Evolutionary conservation across 495 filamentous ascomycete genomes (phyloP), one percentile per base, ranked within the genome.

Genomic region (Lasiosphaeris hirsuta): DNA sequence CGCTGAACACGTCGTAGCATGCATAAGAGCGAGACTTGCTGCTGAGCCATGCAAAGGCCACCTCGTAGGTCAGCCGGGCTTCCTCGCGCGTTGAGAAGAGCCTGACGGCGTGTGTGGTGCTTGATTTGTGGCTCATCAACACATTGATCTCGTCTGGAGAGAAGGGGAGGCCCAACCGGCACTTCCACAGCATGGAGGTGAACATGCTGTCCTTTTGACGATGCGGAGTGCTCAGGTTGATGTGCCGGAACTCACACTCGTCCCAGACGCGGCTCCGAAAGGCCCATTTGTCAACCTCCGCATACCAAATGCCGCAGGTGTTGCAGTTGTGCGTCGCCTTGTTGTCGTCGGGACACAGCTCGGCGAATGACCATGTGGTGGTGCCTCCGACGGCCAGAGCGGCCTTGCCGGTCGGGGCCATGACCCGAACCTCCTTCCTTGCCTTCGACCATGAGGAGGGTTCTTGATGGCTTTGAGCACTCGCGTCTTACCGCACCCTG

Each of bases 1-100:
- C 67, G 0, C 55, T 7, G 35, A 97, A 92, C 63, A 90, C 84
- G 41, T 83, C 74, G 7, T 86, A 83, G 15, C 89, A 96, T 7
- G 85, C 84, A 63, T 92, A 97, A 18, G 81, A 79, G 49, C 49
- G 62, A 0, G 58, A 58, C 6, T 62, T 37, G 0, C 58, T 65
- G 39, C 74, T 67, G 2, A 84, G 64, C 9, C 51, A 59, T 1
- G 64, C 57, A 45, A 79, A 75, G 8, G 69, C 66, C 30, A 46
- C 54, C 8, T 66, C 60, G 61, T 83, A 79, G 33, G 75, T 65
- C 3, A 50, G 18, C 30, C 57, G 47, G 34, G 80, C 81, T 35
- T 76, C 72, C 6, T 60, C 63, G n/a, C 66, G 64, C 10, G 65
- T 75, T 0, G 78, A 69, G 37, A 77, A 80, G 0, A 85, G 69